Percentiles rank a stretch among this genome's conserved stretches.
phyloP scores from a whole-genome alignment of 2,329 filamentous ascomycete species.

The Onygenales sp. region DNA sequence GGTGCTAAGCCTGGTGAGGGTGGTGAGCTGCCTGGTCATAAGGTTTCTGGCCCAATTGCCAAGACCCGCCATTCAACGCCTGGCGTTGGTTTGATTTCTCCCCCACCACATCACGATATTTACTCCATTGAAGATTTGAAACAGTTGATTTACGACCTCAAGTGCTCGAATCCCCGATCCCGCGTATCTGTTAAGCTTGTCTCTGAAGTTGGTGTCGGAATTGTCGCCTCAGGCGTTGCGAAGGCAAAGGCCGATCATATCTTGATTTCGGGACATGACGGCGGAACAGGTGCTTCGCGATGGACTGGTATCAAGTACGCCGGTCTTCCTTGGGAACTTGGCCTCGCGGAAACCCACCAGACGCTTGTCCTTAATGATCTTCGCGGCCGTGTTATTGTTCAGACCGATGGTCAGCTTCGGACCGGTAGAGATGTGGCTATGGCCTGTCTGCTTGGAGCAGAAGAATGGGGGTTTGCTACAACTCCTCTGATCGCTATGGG shows the following conservation, averaged over 20 bases:
- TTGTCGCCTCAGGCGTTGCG: constrained; percentile 92
- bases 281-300: constrained; percentile 89
- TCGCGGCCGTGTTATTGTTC: constrained; percentile 87
- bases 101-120: constrained; percentile 94
- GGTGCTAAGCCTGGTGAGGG: constrained; percentile 96
- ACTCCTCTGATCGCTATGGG: constrained; percentile 94
- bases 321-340: constrained; percentile 91
- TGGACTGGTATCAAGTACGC: constrained; percentile 99
- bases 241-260: constrained; percentile 98
- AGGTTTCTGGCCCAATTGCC: constrained; percentile 89
- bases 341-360: constrained; percentile 94
- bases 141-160: constrained; percentile 94
- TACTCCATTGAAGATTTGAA: constrained; percentile 98
- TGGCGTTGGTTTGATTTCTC: constrained; percentile 90
- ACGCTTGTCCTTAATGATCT: constrained; percentile 93
- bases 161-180: constrained; percentile 87
- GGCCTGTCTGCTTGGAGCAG: constrained; percentile 89
- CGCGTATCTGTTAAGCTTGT: constrained; percentile 95
- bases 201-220: constrained; percentile 93
- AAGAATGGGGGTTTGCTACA: constrained; percentile 95
- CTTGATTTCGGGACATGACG: constrained; percentile 90
- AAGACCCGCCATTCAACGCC: constrained; percentile 92
- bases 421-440: constrained; percentile 92
- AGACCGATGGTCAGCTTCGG: constrained; percentile 89
- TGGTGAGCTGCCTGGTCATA: constrained; percentile 93